These are phyloP conservation scores for Yarrowia keelungensis DNA, from an alignment of 805 yeast genomes.

Conservation along the genomic window DNA sequence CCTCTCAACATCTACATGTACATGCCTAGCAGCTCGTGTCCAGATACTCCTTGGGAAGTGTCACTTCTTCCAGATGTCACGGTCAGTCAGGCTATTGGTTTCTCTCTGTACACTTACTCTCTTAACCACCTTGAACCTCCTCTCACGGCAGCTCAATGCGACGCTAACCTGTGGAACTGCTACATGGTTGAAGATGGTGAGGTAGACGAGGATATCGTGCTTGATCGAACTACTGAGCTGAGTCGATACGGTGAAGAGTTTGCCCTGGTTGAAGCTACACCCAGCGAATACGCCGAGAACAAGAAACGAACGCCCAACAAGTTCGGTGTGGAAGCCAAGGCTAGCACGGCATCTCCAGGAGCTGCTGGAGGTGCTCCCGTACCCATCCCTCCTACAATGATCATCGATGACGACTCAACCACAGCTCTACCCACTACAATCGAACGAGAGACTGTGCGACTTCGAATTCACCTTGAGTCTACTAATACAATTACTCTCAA, in stretches of 20 bases:
- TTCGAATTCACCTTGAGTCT: slow-evolving; percentile 40
- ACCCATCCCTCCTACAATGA: slow-evolving; percentile 4
- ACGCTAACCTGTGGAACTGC: slow-evolving; percentile 78
- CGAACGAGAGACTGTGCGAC: slow-evolving; percentile 14
- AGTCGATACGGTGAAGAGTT: slow-evolving; percentile 82
- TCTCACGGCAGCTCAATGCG: slow-evolving; percentile 47
- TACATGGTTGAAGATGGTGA: slow-evolving; percentile 93
- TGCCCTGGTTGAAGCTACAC: slow-evolving; percentile 68
- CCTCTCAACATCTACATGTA: slow-evolving; percentile 49
- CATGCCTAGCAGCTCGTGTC: slow-evolving; percentile 48
- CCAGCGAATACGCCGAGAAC: slow-evolving; percentile 49
- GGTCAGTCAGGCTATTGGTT: slow-evolving; percentile 66
- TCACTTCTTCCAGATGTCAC: slow-evolving; percentile 51
- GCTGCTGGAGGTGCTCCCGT: background rate
- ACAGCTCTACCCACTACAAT: slow-evolving; percentile 20
- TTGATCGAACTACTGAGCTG: slow-evolving; percentile 71
- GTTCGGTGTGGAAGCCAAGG: slow-evolving; percentile 35
- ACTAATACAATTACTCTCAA: slow-evolving; percentile 20
- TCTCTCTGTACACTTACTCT: slow-evolving; percentile 52
- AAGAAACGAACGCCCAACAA: slow-evolving; percentile 49
- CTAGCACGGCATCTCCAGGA: slow-evolving; percentile 13
- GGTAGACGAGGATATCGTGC: slow-evolving; percentile 83
- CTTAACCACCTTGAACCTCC: slow-evolving; percentile 45
- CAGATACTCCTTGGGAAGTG: slow-evolving; percentile 49
- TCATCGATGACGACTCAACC: slow-evolving; percentile 10